Conservation (phyloP, 495 filamentous ascomycete species). For the Thozetella sp. region DNA sequence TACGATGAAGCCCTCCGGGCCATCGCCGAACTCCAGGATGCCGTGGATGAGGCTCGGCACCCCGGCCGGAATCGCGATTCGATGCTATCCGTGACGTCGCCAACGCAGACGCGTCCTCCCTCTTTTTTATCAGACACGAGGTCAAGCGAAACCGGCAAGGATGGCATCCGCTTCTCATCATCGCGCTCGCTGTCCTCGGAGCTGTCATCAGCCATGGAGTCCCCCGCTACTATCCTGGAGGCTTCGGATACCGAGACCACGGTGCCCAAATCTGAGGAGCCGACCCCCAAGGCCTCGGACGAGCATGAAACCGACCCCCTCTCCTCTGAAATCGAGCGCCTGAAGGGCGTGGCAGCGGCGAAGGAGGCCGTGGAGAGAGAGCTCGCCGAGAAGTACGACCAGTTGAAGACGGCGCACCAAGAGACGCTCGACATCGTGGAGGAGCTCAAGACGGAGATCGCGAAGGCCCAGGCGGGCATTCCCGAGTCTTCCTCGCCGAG, state of each 20-base stretch:
- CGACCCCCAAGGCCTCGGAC: slow-evolving; percentile 24
- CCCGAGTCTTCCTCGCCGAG: slow-evolving; percentile 63
- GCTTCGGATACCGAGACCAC: slow-evolving; percentile 55
- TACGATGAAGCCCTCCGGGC: slow-evolving; percentile 88
- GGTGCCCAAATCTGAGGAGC: slow-evolving; percentile 31
- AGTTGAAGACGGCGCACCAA: slow-evolving; percentile 79
- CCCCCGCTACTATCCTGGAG: slow-evolving; percentile 64
- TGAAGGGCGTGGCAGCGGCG: slow-evolving; percentile 70
- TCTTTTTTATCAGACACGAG: slow-evolving; percentile 93
- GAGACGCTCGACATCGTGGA: slow-evolving; percentile 84
- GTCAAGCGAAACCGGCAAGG: slow-evolving; percentile 68
- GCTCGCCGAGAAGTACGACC: slow-evolving; percentile 75
- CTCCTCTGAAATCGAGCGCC: slow-evolving; percentile 66
- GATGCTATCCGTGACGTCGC: slow-evolving; percentile 54
- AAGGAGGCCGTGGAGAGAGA: slow-evolving; percentile 74
- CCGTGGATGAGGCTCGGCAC: slow-evolving; percentile 80
- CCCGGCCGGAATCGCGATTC: slow-evolving; percentile 54
- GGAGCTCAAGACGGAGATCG: slow-evolving; percentile 82
- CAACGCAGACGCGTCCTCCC: slow-evolving; percentile 65
- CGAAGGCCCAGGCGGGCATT: slow-evolving; percentile 66
- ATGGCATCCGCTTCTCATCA: slow-evolving; percentile 80
- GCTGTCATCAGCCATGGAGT: slow-evolving; percentile 90
- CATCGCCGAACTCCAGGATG: slow-evolving; percentile 82
- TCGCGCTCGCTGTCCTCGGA: slow-evolving; percentile 96
- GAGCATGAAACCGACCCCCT: slow-evolving; percentile 34